Evolutionary conservation across 2,329 filamentous ascomycete species (phyloP).

Genomic region (Ciborinia camelliae): DNA sequence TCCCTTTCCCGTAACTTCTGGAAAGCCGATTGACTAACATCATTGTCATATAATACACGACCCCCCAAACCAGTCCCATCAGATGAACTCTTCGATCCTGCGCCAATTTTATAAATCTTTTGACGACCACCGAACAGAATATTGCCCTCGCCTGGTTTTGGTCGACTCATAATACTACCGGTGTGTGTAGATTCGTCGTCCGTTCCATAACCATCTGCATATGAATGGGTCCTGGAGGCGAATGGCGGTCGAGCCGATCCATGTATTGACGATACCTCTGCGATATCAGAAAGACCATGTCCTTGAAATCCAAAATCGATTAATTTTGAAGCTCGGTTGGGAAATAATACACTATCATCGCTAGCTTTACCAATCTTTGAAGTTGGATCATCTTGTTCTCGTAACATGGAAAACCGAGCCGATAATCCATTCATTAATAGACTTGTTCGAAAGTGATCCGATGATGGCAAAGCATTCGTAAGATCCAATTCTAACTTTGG

Average conservation of each 20-base stretch:
- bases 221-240: conserved; percentile 62
- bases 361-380: conserved; percentile 90
- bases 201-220: conserved; percentile 57
- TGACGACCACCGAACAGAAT: conserved; percentile 91
- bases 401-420: conserved; percentile 92
- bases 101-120: conserved; percentile 86
- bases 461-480: conserved; percentile 68
- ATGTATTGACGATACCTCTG: conserved; percentile 80
- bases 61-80: conserved; percentile 54
- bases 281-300: conserved; percentile 72
- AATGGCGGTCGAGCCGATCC: conserved; percentile 58
- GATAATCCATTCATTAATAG: conserved; percentile 93
- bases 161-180: conserved; percentile 77
- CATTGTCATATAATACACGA: conserved; percentile 78
- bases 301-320: conserved; percentile 56
- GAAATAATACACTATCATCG: conserved; percentile 84
- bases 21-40: conserved; percentile 79
- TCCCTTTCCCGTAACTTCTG: conserved; percentile 63
- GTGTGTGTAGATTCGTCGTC: conserved; percentile 61
- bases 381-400: conserved; percentile 88
- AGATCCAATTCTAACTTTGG: conserved; percentile 69
- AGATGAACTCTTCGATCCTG: conserved; percentile 42
- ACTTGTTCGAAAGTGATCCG: conserved; percentile 91
- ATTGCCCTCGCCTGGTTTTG: conserved; percentile 84
- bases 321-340: conserved; percentile 78